Evolutionary conservation across 257 asterid genomes (phyloP).

Genomic region (Jaltomata sinuosa): DNA sequence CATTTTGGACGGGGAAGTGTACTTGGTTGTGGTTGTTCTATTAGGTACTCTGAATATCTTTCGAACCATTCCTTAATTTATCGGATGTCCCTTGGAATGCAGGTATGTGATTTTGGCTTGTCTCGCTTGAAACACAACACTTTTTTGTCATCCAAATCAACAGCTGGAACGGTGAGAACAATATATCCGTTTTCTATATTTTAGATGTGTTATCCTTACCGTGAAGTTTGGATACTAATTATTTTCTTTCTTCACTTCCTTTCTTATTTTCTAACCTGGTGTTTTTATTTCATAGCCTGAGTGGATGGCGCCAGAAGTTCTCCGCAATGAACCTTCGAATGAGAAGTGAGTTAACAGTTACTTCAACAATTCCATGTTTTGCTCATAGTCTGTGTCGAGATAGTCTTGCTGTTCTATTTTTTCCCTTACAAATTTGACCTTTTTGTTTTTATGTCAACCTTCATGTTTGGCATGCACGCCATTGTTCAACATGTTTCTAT

Average conservation of each 20-base stretch:
- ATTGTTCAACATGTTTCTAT: not conserved
- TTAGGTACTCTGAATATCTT: not conserved
- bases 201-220: not conserved
- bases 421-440: not conserved
- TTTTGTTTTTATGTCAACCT: not conserved
- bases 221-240: not conserved
- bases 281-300: constrained; percentile 56
- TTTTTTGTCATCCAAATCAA: constrained; percentile 93
- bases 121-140: constrained; percentile 99
- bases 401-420: constrained; percentile 1
- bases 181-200: not conserved
- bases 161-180: constrained; percentile 92
- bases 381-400: not conserved
- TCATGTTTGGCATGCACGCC: not conserved
- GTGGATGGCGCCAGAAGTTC: constrained; percentile 99
- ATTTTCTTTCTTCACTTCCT: not conserved
- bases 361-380: not conserved
- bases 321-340: constrained; percentile 94
- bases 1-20: not conserved
- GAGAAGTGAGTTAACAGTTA: constrained; percentile 67
- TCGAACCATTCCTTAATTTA: not conserved
- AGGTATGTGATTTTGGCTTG: constrained; percentile 97
- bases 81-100: constrained; percentile 17
- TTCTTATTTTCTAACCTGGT: not conserved
- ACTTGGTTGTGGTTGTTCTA: not conserved